phyloP scores from a whole-genome alignment of 441 rosid genomes.

The Dalechampia spathulata region DNA sequence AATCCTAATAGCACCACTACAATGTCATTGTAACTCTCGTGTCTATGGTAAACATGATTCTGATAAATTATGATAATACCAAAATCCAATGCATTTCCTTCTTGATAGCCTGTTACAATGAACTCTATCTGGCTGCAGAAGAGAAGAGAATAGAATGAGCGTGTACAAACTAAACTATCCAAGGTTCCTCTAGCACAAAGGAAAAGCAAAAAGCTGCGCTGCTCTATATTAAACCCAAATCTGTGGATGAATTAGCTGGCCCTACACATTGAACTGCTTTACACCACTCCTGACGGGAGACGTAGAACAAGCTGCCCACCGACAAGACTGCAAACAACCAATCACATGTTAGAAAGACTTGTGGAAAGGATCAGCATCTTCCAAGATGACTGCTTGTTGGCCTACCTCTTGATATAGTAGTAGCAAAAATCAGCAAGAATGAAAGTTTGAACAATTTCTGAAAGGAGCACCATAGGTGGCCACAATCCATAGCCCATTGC shows the following conservation, averaged over 20 bases:
- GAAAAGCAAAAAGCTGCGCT: neutral
- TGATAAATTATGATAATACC: slow-evolving; percentile 1
- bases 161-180: neutral
- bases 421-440: slow-evolving; percentile 96
- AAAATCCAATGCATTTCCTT: slow-evolving; percentile 5
- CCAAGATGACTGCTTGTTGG: neutral
- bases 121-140: slow-evolving; percentile 2
- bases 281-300: slow-evolving; percentile 95
- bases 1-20: neutral
- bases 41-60: neutral
- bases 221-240: neutral
- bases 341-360: neutral
- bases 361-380: neutral
- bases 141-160: neutral
- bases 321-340: slow-evolving; percentile 51
- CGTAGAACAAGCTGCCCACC: slow-evolving; percentile 94
- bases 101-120: neutral
- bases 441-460: slow-evolving; percentile 93
- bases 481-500: slow-evolving; percentile 88
- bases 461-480: slow-evolving; percentile 90
- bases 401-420: slow-evolving; percentile 80
- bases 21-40: neutral
- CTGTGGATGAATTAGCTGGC: neutral
- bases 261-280: slow-evolving; percentile 10
- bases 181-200: neutral